phyloP scores from a whole-genome alignment of 345 rosid genomes.

The Eucalyptus rudis region DNA sequence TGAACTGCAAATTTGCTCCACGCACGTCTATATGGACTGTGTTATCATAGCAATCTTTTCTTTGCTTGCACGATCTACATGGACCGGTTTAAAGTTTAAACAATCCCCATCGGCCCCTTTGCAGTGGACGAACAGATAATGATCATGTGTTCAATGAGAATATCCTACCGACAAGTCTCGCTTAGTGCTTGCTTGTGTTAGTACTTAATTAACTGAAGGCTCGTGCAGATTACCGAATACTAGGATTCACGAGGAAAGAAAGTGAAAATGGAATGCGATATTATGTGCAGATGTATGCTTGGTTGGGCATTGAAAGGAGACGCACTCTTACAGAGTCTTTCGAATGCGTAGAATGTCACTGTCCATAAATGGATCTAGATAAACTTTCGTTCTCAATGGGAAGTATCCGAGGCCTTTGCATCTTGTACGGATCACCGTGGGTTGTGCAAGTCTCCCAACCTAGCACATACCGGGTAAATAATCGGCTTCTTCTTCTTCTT shows the following conservation, averaged over 20 bases:
- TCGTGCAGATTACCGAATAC: not conserved
- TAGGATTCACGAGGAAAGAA: not conserved
- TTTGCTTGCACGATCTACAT: not conserved
- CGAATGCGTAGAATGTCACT: not conserved
- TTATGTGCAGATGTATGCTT: not conserved
- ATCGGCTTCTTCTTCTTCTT: not conserved
- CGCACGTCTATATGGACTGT: not conserved
- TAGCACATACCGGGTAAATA: not conserved
- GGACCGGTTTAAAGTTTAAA: not conserved
- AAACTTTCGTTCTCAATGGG: not conserved
- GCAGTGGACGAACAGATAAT: not conserved
- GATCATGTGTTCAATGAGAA: not conserved
- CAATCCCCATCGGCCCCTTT: not conserved
- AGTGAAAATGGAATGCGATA: not conserved
- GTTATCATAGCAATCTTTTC: not conserved
- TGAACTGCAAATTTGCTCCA: not conserved
- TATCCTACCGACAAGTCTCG: not conserved
- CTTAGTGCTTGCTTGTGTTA: not conserved
- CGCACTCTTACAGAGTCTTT: not conserved
- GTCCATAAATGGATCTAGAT: not conserved
- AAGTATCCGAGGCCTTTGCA: not conserved
- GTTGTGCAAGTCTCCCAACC: not conserved
- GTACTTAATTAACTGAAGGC: not conserved
- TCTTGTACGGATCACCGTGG: not conserved
- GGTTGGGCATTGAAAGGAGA: not conserved